Evolutionary conservation across 495 filamentous ascomycete species (phyloP), one percentile per base, ranked within the genome.

Genomic region (Trichocladium antarcticum): DNA sequence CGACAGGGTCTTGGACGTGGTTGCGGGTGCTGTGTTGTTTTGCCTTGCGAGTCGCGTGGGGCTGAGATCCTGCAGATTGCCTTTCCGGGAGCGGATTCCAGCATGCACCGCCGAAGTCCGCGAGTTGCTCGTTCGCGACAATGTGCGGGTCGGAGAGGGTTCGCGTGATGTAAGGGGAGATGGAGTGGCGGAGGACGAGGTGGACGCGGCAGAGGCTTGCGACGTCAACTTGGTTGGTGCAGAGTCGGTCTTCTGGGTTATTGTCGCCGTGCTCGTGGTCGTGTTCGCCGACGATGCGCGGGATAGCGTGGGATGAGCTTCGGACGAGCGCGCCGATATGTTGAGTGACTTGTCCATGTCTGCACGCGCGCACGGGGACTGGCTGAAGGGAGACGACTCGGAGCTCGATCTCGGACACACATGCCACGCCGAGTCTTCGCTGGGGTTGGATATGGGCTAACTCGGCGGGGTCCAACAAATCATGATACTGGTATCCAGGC

Each of bases 21-120:
- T 74, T 39, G 81, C 72, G 15, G 77, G 74, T 45, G 82, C 74
- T 22, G 80, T 75, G 37, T 67, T 66, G 58, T 64, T 65, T 37
- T 71, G 68, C 59, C 67, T 74, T 50, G 70, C 59, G 16, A 68
- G 65, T 57, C 84, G 75, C 47, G 69, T 70, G 1, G 86, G 86
- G 55, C 81, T 88, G 32, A 73, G 66, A 45, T 89, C 85, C 50
- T 81, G 76, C 47, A 74, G 72, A 49, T 69, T 75, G 62, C 79
- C 81, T 67, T 85, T 87, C 56, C 83, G 77, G 42, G 84, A 82
- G 51, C 76, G 71, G 41, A 74, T 69, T 11, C 68, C 59, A 14
- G 63, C 45, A 15, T 43, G 59, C 16, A 55, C 43, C 9, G 62
- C 65, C 15, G 64, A 54, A n/a, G 63, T 46, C 47, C 61, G 57